Evolutionary conservation across 148 eudicot species (phyloP).

Genomic region (Cornus kousa): DNA sequence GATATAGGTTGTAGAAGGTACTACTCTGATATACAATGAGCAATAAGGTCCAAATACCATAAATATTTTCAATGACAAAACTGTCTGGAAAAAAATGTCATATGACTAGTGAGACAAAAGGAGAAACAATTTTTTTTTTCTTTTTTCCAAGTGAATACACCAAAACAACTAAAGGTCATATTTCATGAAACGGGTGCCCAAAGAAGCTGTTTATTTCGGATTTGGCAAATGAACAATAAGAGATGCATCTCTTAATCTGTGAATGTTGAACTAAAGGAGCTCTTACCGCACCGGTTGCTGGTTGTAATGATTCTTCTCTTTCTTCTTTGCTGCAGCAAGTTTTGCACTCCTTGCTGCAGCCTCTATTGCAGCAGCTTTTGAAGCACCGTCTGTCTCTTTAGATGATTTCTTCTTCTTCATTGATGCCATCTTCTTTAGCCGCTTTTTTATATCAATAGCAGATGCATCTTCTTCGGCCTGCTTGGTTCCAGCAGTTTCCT

Average conservation of each 20-base stretch:
- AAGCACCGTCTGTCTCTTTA: constrained; percentile 45
- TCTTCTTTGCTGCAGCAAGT: constrained; percentile 67
- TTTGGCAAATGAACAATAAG: constrained; percentile 4
- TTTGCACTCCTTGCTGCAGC: constrained; percentile 63
- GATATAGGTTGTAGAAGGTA: neutral
- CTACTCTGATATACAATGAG: neutral
- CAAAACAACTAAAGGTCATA: neutral
- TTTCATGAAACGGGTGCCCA: neutral
- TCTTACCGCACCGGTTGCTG: constrained; percentile 58
- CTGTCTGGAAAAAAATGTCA: neutral
- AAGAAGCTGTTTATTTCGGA: neutral
- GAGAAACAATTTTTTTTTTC: neutral
- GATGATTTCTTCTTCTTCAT: constrained; percentile 56
- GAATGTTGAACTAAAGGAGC: neutral
- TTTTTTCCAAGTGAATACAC: neutral
- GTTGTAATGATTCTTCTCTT: constrained; percentile 67
- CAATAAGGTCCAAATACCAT: neutral
- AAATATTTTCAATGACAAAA: neutral
- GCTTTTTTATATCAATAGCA: constrained; percentile 53
- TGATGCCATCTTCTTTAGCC: constrained; percentile 53
- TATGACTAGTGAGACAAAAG: neutral
- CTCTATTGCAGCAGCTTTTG: constrained; percentile 54
- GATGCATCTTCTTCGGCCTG: constrained; percentile 39
- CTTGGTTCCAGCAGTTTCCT: constrained; percentile 28
- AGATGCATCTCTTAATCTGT: neutral